Evolutionary conservation across 148 eudicot species (phyloP).

Genomic region (Chenopodium berlandieri): DNA sequence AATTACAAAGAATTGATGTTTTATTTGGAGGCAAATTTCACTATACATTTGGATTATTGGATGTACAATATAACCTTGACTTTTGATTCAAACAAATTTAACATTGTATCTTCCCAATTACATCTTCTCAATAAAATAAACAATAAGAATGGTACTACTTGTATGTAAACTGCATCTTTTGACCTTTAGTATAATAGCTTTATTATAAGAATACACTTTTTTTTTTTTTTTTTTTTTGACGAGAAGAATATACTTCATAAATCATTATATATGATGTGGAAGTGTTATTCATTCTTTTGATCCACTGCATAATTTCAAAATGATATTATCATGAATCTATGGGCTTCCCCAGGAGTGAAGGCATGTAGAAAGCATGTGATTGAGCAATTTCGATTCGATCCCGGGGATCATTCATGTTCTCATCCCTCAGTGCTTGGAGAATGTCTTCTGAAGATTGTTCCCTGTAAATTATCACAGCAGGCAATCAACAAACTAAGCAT

Average conservation of each 20-base stretch:
- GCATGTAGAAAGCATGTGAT: constrained; percentile 78
- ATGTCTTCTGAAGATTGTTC: constrained; percentile 69
- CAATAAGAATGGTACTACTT: background rate
- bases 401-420: constrained; percentile 89
- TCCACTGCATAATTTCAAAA: background rate
- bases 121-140: background rate
- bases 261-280: background rate
- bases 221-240: no score
- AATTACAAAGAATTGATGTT: no score
- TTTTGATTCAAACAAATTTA: background rate
- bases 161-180: background rate
- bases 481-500: background rate
- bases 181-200: background rate
- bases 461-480: constrained; percentile 37
- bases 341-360: constrained; percentile 80
- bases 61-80: background rate
- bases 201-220: background rate
- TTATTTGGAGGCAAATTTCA: background rate
- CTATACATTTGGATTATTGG: background rate
- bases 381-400: constrained; percentile 92
- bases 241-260: background rate
- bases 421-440: constrained; percentile 86
- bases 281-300: background rate
- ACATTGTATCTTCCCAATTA: background rate
- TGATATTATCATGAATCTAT: constrained; percentile 14